Conservation (phyloP, 2,329 filamentous ascomycete species). For the Pseudogymnoascus sp. region DNA sequence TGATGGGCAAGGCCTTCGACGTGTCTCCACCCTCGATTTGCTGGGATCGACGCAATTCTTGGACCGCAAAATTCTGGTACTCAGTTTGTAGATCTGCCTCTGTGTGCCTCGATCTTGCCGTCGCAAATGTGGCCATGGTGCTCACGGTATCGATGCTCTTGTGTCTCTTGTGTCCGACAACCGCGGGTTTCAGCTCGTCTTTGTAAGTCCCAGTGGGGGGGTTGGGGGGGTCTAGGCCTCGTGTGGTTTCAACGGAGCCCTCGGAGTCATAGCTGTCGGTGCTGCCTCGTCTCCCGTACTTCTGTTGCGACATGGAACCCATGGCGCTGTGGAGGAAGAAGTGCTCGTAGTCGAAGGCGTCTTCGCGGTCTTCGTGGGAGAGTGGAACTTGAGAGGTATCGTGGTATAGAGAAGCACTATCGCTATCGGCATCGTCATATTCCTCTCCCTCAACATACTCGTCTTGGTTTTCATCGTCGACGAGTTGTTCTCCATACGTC, state of each 20-base stretch:
- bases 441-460: slow-evolving; percentile 27
- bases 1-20: neutral
- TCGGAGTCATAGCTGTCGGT: slow-evolving; percentile 49
- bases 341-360: slow-evolving; percentile 94
- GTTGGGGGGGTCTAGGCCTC: slow-evolving; percentile 34
- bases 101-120: slow-evolving; percentile 32
- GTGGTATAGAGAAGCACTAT: slow-evolving; percentile 56
- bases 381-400: slow-evolving; percentile 51
- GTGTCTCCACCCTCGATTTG: neutral
- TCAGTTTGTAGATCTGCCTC: slow-evolving; percentile 36
- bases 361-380: slow-evolving; percentile 85
- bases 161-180: slow-evolving; percentile 37
- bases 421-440: slow-evolving; percentile 40
- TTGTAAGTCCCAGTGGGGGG: slow-evolving; percentile 13
- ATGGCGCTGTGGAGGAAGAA: slow-evolving; percentile 92
- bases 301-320: slow-evolving; percentile 59
- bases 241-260: slow-evolving; percentile 53
- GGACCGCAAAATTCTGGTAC: slow-evolving; percentile 18
- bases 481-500: neutral
- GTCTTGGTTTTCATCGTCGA: slow-evolving; percentile 25
- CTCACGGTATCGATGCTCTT: slow-evolving; percentile 52
- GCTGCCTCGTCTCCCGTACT: slow-evolving; percentile 39
- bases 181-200: slow-evolving; percentile 11
- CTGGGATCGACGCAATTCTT: slow-evolving; percentile 15
- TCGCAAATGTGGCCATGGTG: slow-evolving; percentile 54